Conservation (phyloP, 2,329 filamentous ascomycete genomes). For the Fusarium irregulare region DNA sequence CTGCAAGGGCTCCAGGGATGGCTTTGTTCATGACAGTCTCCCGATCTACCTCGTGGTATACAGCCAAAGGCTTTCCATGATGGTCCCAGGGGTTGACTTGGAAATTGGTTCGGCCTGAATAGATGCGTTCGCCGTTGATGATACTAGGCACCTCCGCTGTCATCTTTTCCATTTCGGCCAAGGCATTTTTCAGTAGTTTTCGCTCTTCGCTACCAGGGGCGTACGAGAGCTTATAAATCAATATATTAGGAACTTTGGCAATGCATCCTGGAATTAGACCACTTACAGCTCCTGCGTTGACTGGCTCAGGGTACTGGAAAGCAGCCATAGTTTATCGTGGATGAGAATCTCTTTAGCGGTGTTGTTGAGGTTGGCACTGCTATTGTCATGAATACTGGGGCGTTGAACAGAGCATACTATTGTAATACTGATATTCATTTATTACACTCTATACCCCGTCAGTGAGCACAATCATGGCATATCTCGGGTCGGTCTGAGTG, state of each 20-base stretch:
- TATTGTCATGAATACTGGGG: too few relatives aligned
- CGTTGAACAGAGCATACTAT: too few relatives aligned
- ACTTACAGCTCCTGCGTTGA: slow-evolving; percentile 7
- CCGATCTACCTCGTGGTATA: slow-evolving; percentile 9
- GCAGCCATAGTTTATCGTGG: not conserved
- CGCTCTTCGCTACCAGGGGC: slow-evolving; percentile 1
- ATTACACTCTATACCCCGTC: too few relatives aligned
- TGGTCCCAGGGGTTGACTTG: slow-evolving; percentile 8
- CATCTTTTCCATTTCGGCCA: slow-evolving; percentile 2
- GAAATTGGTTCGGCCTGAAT: slow-evolving; percentile 1
- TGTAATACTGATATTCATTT: too few relatives aligned
- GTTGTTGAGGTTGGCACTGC: too few relatives aligned
- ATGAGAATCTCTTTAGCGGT: too few relatives aligned
- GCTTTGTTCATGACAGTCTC: slow-evolving; percentile 1
- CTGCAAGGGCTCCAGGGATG: slow-evolving; percentile 11
- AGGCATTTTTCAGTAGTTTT: not conserved
- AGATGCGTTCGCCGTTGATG: slow-evolving; percentile 12
- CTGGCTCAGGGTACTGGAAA: slow-evolving; percentile 11
- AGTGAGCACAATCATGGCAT: too few relatives aligned
- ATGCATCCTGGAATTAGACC: not conserved
- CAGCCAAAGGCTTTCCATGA: not conserved
- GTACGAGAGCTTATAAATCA: slow-evolving; percentile 10
- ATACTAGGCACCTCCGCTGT: not conserved
- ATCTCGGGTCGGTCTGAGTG: too few relatives aligned
- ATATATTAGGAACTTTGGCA: too few relatives aligned